phyloP scores from a whole-genome alignment of 768 basidiomycete genomes.

The Pleurotus citrinopileatus region DNA sequence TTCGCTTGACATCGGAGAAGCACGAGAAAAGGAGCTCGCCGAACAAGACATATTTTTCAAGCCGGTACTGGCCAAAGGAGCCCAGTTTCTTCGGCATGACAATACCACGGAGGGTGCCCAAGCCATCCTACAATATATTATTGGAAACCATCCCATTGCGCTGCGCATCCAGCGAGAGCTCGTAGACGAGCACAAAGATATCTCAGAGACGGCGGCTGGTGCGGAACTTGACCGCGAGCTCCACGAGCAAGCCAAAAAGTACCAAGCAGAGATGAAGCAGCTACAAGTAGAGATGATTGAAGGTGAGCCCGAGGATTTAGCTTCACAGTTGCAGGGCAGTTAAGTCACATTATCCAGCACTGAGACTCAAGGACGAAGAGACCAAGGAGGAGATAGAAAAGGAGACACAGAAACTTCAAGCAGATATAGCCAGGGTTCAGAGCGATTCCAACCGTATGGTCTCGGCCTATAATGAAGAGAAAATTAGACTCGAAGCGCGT shows the following conservation, averaged over 20 bases:
- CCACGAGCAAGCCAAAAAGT: conserved; percentile 9
- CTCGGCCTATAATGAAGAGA: conserved; percentile 35
- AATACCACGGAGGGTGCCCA: conserved; percentile 32
- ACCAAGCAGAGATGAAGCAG: conserved; percentile 13
- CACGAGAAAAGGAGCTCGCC: conserved; percentile 44
- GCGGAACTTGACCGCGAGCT: conserved; percentile 14
- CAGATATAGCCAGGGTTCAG: conserved; percentile 41
- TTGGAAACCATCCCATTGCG: conserved; percentile 12
- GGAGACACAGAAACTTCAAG: conserved; percentile 39
- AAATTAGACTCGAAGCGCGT: conserved; percentile 23
- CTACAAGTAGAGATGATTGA: conserved; percentile 15
- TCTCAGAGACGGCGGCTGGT: conserved; percentile 35
- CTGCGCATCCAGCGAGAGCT: conserved; percentile 20
- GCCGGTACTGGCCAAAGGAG: conserved; percentile 47
- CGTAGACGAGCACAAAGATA: conserved; percentile 19
- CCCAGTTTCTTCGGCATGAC: conserved; percentile 39
- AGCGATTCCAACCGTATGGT: conserved; percentile 37
- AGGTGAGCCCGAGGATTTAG: background rate
- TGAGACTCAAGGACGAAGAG: conserved; percentile 44
- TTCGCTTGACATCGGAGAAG: conserved; percentile 27
- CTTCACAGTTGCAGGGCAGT: background rate
- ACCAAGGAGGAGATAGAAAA: conserved; percentile 40
- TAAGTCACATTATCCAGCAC: conserved; percentile 22
- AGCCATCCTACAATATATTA: conserved; percentile 29
- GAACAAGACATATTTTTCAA: conserved; percentile 47